Evolutionary conservation across 2,329 filamentous ascomycete species (phyloP).

Genomic region (Colletotrichum sp.): DNA sequence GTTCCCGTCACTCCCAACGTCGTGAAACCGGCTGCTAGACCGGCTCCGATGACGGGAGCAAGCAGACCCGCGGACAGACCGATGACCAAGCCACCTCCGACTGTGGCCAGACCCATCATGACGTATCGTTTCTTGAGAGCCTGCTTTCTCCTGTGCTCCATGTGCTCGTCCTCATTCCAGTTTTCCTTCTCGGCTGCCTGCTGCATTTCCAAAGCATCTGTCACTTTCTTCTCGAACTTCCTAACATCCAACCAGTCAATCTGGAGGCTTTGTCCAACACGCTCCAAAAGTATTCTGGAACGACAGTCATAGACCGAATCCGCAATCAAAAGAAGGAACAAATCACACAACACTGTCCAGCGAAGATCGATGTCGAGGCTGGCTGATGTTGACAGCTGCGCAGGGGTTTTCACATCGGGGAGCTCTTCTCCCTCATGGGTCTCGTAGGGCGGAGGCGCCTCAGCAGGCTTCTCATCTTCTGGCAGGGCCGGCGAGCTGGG

Average conservation of each 20-base stretch:
- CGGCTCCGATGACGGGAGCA: constrained; percentile 91
- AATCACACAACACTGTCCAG: constrained; percentile 95
- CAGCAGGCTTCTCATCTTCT: constrained; percentile 50
- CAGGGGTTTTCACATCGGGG: constrained; percentile 80
- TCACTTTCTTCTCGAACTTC: constrained; percentile 95
- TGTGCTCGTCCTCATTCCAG: constrained; percentile 96
- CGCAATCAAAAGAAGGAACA: constrained; percentile 95
- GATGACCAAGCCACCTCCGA: constrained; percentile 93
- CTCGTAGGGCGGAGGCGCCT: constrained; percentile 63
- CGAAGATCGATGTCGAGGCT: constrained; percentile 95
- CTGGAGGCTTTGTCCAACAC: constrained; percentile 78
- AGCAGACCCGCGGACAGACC: constrained; percentile 90
- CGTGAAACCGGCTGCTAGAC: constrained; percentile 91
- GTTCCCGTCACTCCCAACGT: constrained; percentile 94
- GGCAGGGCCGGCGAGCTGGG: constrained; percentile 28
- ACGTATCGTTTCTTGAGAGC: constrained; percentile 84
- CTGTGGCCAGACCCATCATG: constrained; percentile 96
- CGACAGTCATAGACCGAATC: constrained; percentile 92
- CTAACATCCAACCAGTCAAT: constrained; percentile 93
- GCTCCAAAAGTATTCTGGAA: constrained; percentile 82
- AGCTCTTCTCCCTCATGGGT: constrained; percentile 72
- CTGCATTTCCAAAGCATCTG: constrained; percentile 97
- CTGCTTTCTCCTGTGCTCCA: constrained; percentile 82
- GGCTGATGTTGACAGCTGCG: constrained; percentile 78
- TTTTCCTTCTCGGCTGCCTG: constrained; percentile 93